phyloP scores from a whole-genome alignment of 2,329 filamentous ascomycete species.

The Aspergillus piperis region DNA sequence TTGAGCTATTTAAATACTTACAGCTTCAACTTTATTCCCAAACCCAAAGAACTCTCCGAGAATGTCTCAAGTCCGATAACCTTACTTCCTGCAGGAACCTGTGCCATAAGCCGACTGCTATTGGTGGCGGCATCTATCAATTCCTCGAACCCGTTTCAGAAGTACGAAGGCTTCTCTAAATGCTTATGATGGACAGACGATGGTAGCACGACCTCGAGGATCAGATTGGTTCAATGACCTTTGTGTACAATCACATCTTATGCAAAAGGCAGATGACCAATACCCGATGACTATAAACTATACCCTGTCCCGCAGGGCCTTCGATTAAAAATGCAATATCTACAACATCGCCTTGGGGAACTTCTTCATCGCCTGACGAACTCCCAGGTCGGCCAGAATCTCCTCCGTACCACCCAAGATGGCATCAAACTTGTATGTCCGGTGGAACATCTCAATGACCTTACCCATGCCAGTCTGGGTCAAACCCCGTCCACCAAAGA shows the following conservation, averaged over 20 bases:
- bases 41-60: too few relatives aligned
- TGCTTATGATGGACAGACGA: too few relatives aligned
- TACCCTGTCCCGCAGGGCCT: background rate
- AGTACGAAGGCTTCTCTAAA: too few relatives aligned
- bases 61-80: too few relatives aligned
- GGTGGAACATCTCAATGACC: conserved; percentile 80
- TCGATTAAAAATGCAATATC: background rate
- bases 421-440: conserved; percentile 79
- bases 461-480: conserved; percentile 82
- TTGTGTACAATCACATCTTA: background rate
- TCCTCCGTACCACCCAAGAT: conserved; percentile 82
- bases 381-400: conserved; percentile 76
- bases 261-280: background rate
- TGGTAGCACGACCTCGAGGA: too few relatives aligned
- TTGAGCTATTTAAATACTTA: too few relatives aligned
- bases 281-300: background rate
- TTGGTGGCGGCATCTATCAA: too few relatives aligned
- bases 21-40: too few relatives aligned
- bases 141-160: too few relatives aligned
- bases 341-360: conserved; percentile 85
- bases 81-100: too few relatives aligned
- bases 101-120: too few relatives aligned
- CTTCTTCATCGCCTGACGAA: conserved; percentile 78
- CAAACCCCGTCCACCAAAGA: conserved; percentile 79
- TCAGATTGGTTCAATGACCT: too few relatives aligned